Conservation (phyloP, 108 stramenopile species). For the Cylindrotheca fusiformis region DNA sequence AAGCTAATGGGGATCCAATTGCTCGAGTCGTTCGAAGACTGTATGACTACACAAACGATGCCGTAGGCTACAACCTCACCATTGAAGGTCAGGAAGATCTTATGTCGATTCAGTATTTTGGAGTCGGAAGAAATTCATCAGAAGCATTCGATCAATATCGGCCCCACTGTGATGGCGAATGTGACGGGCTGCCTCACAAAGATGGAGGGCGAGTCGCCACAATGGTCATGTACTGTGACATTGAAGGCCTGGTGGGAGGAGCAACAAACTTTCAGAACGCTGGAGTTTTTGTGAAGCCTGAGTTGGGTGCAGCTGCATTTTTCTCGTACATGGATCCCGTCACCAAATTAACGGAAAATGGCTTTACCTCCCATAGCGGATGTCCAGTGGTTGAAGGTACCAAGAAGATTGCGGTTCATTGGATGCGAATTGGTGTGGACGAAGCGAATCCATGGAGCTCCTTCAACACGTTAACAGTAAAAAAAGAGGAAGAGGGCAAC, state of each 20-base stretch:
- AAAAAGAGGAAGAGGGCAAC: conserved; percentile 19
- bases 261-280: conserved; percentile 84
- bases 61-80: conserved; percentile 56
- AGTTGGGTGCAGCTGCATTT: conserved; percentile 66
- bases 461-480: conserved; percentile 70
- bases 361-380: conserved; percentile 81
- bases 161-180: conserved; percentile 94
- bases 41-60: conserved; percentile 75
- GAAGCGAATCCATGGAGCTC: conserved; percentile 74
- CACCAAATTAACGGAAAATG: conserved; percentile 57
- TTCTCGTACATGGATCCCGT: conserved; percentile 79
- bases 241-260: conserved; percentile 63
- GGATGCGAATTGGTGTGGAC: conserved; percentile 88
- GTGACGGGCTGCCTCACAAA: conserved; percentile 65
- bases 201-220: conserved; percentile 83
- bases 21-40: conserved; percentile 53
- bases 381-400: conserved; percentile 87
- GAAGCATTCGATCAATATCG: conserved; percentile 72
- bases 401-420: conserved; percentile 78
- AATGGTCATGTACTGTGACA: conserved; percentile 91
- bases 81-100: conserved; percentile 81
- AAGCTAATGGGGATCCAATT: conserved; percentile 65
- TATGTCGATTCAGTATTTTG: conserved; percentile 84
- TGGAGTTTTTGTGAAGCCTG: conserved; percentile 72
- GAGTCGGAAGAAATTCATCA: conserved; percentile 52